Evolutionary conservation across 306 rosid genomes (phyloP), one percentile per base, ranked within the genome.

Genomic region (Sphenostylis stenocarpa): DNA sequence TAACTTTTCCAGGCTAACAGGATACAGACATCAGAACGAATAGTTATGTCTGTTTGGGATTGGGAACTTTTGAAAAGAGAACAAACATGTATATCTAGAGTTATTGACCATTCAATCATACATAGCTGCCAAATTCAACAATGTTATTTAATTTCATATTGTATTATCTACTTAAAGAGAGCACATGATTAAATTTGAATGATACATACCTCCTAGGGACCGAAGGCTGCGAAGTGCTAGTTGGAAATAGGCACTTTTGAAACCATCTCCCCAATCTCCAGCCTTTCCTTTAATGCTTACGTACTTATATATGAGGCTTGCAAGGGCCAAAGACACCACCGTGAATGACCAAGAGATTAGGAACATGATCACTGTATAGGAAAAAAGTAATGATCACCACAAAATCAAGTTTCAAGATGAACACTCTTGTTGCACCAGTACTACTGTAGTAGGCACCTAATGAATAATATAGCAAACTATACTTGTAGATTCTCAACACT

Each of bases 241-340:
- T 80, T 96, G 99, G 86, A 96, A 96, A 83, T 96, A 96, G 67
- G 99, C 99, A 80, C 99, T 96, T 94, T 96, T 96, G 84, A 96
- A 92, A 85, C 99, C 99, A 71, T 96, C 99, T 81, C 99, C 99
- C 99, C 99, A 96, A 85, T 96, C 99, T 72, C 99, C 99, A 56
- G 98, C 99, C 90, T 96, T 96, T 75, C 99, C 99, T 85, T 93
- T 89, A 79, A 96, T 71, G 87, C 98, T 82, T 79, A 96, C 99
- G 23, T 96, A 96, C 79, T 96, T 92, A 73, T 96, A 96, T 84
- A 96, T 92, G 75, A 96, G 94, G 88, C 97, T 92, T 62, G 97
- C 98, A 78, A 96, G 99, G 89, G 89, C 97, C 73, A 96, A 84
- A 67, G 98, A 80, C 58, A 96, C 98, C 69, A 96, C 89, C 1